Conservation (phyloP, 1,139 yeast species). For the Zygotorulaspora mrakii region DNA sequence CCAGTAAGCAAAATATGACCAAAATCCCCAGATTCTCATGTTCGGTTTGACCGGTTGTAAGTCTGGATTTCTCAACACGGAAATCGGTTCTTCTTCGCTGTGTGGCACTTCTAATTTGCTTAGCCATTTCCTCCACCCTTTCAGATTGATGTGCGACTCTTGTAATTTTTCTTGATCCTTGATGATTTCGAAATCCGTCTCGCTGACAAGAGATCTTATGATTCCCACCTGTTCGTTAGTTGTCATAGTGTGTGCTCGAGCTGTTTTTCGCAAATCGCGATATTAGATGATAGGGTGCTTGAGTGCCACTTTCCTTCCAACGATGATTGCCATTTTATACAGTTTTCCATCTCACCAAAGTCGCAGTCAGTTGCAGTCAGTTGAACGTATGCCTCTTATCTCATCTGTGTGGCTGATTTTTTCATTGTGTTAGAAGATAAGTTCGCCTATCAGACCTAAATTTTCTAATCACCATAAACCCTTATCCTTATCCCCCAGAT, state of each 20-base stretch:
- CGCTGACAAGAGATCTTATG: conserved; percentile 1
- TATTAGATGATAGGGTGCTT: no score
- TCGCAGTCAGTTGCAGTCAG: no score
- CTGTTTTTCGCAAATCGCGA: no score
- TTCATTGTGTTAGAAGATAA: no score
- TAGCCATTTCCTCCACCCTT: background rate
- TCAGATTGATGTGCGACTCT: background rate
- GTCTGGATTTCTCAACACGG: conserved; percentile 28
- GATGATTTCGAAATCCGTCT: conserved; percentile 2
- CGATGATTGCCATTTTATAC: no score
- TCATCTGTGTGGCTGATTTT: no score
- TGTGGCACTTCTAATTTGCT: conserved; percentile 22
- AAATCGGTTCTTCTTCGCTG: conserved; percentile 18
- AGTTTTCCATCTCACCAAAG: no score
- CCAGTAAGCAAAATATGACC: conserved; percentile 34
- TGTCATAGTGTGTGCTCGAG: background rate
- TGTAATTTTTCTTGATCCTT: conserved; percentile 2
- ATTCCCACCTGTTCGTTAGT: background rate
- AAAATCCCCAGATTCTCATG: conserved; percentile 34
- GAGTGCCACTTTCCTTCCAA: no score
- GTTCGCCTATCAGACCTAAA: no score
- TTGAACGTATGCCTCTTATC: no score
- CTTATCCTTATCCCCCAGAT: no score
- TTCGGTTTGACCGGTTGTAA: conserved; percentile 27
- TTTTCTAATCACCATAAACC: no score